These are phyloP conservation scores for Leishmania major DNA, from an alignment of 208 protist species.

Conservation along the genomic window DNA sequence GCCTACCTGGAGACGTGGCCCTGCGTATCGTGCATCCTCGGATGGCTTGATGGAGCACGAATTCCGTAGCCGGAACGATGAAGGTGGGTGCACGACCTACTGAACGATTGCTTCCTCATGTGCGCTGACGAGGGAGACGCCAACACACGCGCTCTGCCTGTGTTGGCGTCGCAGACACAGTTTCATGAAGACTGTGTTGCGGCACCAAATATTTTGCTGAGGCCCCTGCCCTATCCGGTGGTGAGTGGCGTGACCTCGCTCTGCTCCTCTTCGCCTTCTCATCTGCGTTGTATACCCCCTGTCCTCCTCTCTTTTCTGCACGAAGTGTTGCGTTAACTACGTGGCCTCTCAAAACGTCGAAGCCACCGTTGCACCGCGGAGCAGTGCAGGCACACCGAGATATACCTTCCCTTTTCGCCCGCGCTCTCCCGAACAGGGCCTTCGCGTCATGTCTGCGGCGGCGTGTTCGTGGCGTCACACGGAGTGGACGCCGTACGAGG, in stretches of 20 bases:
- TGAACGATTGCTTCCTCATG: not conserved
- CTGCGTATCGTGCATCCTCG: not conserved
- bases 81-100: not conserved
- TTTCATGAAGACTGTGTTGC: not conserved
- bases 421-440: not conserved
- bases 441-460: not conserved
- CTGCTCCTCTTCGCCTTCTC: not conserved
- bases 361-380: not conserved
- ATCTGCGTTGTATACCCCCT: too few species aligned
- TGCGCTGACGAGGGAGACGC: not conserved
- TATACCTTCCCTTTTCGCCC: not conserved
- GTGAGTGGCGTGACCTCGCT: not conserved
- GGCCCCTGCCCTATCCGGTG: not conserved
- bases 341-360: not conserved
- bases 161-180: not conserved
- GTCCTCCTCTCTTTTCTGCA: not conserved
- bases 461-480: constrained; percentile 30
- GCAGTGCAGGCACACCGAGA: not conserved
- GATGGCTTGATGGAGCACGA: not conserved
- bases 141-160: not conserved
- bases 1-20: not conserved
- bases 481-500: constrained; percentile 57
- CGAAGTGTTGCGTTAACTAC: not conserved
- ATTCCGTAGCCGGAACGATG: not conserved
- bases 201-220: not conserved